Evolutionary conservation across 2,329 filamentous ascomycete species (phyloP), one percentile per base, ranked within the genome.

Genomic region (Diaporthe velutina): DNA sequence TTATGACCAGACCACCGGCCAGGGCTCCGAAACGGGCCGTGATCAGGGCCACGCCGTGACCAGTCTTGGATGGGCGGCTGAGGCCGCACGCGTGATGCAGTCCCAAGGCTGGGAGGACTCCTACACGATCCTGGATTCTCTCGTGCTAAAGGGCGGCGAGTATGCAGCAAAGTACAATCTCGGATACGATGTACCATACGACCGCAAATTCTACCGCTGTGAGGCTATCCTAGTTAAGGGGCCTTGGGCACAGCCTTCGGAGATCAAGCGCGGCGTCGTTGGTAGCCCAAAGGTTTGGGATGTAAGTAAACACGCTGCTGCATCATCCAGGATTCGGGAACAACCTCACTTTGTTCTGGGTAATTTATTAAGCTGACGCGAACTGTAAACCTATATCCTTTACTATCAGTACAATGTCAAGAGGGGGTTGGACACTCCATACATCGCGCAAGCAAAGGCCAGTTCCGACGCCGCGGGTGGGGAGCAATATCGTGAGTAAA

Each of bases 121-220:
- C 0, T 85, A 82, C 71, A 38, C 73, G 0, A 68, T 83, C 1
- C 80, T 78, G 0, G 76, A 81, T 33, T 81, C 82, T 61, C 70
- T 85, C 1, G 71, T 85, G 2, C 78, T 84, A 12, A 82, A 80
- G 64, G 84, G 77, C 3, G 79, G 80, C 0, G 84, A 85, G 73
- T 85, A 85, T 74, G 76, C 80, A 1, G 84, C 84, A n/a, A 82
- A 81, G 52, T 85, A 82, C 73, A 85, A 84, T 35, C 77, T 86
- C 0, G 81, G 81, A 25, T 70, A 83, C 4, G 79, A 77, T 0
- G 83, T 85, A 0, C 64, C 77, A 0, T 85, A 83, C 54, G 81
- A 85, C 58, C 81, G 80, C 3, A 80, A 78, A 8, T 84, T 80
- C 73, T 83, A 80, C 50, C 80, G 84, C 0, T 85, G 84, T 67